Percentiles rank a stretch among this genome's conserved stretches.
phyloP scores from a whole-genome alignment of 2,329 filamentous ascomycete species.

The Botrytis pseudocinerea region DNA sequence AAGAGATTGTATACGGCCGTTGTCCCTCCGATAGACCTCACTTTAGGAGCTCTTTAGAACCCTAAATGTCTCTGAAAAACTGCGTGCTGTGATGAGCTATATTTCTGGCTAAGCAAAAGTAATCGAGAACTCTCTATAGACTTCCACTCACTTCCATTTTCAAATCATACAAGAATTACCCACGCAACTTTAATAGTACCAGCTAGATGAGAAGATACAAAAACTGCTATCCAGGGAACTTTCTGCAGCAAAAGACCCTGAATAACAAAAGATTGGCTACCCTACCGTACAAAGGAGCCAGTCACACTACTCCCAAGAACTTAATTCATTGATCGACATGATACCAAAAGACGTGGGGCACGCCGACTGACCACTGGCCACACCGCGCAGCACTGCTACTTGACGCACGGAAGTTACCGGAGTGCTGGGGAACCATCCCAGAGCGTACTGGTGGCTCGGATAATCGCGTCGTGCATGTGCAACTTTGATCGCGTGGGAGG shows the following conservation, averaged over 20 bases:
- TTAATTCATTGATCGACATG: background rate
- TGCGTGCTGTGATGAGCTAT: background rate
- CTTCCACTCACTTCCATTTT: background rate
- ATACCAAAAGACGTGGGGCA: background rate
- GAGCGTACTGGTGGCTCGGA: background rate
- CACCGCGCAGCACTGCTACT: background rate
- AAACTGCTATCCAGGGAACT: background rate
- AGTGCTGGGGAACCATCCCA: background rate
- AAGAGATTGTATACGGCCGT: background rate
- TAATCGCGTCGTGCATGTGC: conserved; percentile 4
- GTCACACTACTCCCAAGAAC: background rate
- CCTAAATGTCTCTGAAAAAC: background rate
- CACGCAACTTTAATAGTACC: background rate
- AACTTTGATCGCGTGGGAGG: background rate
- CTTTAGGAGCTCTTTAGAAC: background rate
- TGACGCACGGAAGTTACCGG: background rate
- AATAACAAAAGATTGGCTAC: too few relatives aligned
- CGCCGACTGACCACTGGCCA: background rate
- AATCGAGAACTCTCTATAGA: background rate
- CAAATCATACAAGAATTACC: background rate
- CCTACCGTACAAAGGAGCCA: background rate
- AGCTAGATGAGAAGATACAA: background rate
- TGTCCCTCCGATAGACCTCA: background rate
- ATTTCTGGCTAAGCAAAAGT: background rate
- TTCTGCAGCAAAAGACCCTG: background rate